Base-by-base conservation (phyloP, 1,139 yeast species). In the Scheffersomyces lignicola region DNA sequence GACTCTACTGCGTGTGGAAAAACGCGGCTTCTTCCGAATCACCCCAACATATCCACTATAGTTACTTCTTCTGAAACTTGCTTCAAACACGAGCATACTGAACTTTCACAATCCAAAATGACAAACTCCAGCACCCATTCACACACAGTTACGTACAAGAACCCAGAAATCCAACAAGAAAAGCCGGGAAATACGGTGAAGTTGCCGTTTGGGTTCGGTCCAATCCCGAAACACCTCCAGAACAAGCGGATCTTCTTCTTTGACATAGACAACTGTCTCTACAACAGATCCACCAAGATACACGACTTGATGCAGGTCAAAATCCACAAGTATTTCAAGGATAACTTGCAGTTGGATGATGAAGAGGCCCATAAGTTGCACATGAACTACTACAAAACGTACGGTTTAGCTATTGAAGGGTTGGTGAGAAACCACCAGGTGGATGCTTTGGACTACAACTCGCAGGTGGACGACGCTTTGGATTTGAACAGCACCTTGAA, bases 381-480 rank as follows among this genome's bases (percentile, higher is more conserved):
- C 51, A 67, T 69, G 54, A 73, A 74, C 44, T 92, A 92, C 62
- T 92, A 90, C 58, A 78, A 76, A 45, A 83, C 86, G 31, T 92
- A 89, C 51, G 98, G 98, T 0, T 71, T 92, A 42, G 97, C 97
- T 0, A 76, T 92, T 33, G 96, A 92, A 57, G 98, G 98, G 10
- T 41, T 55, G 15, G 96, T 88, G 4, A 71, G 88, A 54, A 76
- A 80, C 55, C 90, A 89, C 53, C 78, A 79, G 42, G 86, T 89
- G 17, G 87, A 90, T 54, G 97, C 97, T 3, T 58, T 92, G 59
- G 92, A 86, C 47, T 92, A 92, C 60, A 92, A 92, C 58, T 67
- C 75, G 30, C 75, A 83, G 46, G 97, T 92, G 12, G 98, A 92
- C 59, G 97, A 92, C 54, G 81, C 97, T 0, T 68, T 92, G 36